Evolutionary conservation across 345 rosid species (phyloP), one percentile per base, ranked within the genome.

Genomic region (Hypericum perforatum): DNA sequence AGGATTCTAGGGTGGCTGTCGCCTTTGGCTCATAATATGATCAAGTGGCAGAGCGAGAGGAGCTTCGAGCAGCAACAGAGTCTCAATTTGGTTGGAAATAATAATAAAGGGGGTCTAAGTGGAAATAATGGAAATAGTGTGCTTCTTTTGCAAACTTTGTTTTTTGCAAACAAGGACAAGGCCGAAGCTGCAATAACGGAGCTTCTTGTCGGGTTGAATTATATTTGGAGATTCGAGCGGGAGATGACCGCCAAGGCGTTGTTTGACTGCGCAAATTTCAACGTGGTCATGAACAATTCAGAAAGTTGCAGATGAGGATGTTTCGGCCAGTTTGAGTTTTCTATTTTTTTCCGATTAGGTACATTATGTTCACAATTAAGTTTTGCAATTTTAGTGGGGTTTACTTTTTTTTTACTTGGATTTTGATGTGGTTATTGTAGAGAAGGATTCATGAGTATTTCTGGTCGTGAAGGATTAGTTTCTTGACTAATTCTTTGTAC

Each of bases 1-100:
- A 67, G 84, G 74, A 86, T 94, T 16, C 69, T 89, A 64, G 67
- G 71, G 15, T 94, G 99, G 99, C 44, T 94, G 58, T 76, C 94
- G 6, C 99, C 95, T 1, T 52, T 94, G 57, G 99, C 95, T 1
- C 97, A 94, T 57, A 89, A 89, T 46, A 94, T 84, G 99, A 89
- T 94, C 9, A 86, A 77, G 71, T 94, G 99, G 97, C 99, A 94
- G 54, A 82, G 80, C 15, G 99, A 86, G 60, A 80, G 99, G 70
- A 94, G 95, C 79, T 84, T 85, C 39, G 97, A 84, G 75, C 97
- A 78, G 70, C 85, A 79, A 54, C 32, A 22, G 32, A 22, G 32
- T 22, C 32, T 22, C 32, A 76, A 75, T 60, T 41, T 73, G 63
- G 63, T 63, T 7, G 55, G 76, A 3, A 78, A 57, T 4, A 22